phyloP scores from a whole-genome alignment of 176 grass and related monocot genomes.

The Juncus effusus region DNA sequence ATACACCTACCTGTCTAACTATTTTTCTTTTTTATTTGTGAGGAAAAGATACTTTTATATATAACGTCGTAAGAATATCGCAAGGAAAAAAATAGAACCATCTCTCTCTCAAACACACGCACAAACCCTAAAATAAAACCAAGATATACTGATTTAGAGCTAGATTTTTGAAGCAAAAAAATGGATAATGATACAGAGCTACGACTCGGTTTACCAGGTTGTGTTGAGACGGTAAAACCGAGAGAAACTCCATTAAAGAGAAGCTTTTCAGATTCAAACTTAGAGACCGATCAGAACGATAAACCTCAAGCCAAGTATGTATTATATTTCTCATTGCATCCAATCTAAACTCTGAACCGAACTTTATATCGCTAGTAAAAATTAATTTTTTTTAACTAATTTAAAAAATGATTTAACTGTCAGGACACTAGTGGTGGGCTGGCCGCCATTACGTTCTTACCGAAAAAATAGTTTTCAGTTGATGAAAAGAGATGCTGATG shows the following conservation, averaged over 20 bases:
- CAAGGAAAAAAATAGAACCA: background rate
- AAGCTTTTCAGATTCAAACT: slow-evolving; percentile 5
- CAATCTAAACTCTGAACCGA: background rate
- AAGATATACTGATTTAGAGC: slow-evolving; percentile 12
- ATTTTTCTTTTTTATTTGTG: no score
- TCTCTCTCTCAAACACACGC: background rate
- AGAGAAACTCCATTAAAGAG: slow-evolving; percentile 6
- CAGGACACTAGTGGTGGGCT: slow-evolving; percentile 39
- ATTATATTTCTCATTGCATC: background rate
- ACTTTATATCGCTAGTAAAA: background rate
- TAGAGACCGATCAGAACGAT: background rate
- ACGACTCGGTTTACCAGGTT: slow-evolving; percentile 32
- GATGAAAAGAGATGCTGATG: slow-evolving; percentile 13
- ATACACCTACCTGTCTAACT: slow-evolving; percentile 14
- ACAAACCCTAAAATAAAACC: background rate
- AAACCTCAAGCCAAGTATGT: slow-evolving; percentile 31
- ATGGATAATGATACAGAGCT: slow-evolving; percentile 35
- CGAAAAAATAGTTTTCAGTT: slow-evolving; percentile 31
- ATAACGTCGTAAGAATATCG: background rate
- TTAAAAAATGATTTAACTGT: background rate
- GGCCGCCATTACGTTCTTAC: slow-evolving; percentile 36
- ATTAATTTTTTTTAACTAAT: background rate
- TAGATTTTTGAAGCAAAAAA: background rate
- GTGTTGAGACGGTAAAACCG: background rate
- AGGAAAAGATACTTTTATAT: background rate